Percentiles rank a stretch among this genome's conserved stretches.
These are phyloP conservation scores for Calonectria pauciramosa DNA, from an alignment of 2,329 filamentous ascomycete species.

Conservation along the genomic window DNA sequence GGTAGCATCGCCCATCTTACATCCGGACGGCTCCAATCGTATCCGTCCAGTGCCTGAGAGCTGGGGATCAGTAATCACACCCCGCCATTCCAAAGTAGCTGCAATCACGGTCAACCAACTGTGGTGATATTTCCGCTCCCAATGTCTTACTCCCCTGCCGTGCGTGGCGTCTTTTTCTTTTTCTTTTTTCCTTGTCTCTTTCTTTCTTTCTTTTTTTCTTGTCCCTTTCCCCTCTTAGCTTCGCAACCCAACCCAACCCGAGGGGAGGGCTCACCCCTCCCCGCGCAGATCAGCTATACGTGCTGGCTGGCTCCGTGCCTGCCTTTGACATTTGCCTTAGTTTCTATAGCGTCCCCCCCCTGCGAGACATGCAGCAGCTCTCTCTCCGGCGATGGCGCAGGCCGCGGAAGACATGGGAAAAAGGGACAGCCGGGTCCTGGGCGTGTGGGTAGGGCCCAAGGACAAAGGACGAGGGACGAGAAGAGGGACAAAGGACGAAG, in stretches of 20 bases:
- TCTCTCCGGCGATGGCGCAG: conserved; percentile 19
- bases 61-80: conserved; percentile 14
- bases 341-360: conserved; percentile 31
- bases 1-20: conserved; percentile 7
- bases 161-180: background rate
- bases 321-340: conserved; percentile 15
- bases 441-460: background rate
- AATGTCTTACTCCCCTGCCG: conserved; percentile 1
- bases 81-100: background rate
- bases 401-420: conserved; percentile 3
- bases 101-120: background rate
- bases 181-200: background rate
- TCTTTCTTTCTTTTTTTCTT: conserved; percentile 1
- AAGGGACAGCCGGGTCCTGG: background rate
- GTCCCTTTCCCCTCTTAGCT: background rate
- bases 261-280: conserved; percentile 1
- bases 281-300: background rate
- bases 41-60: conserved; percentile 20
- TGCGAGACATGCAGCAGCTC: conserved; percentile 38
- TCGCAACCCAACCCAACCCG: conserved; percentile 1
- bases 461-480: background rate
- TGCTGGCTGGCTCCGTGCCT: background rate
- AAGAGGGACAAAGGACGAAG: background rate
- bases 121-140: conserved; percentile 1
- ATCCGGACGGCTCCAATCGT: conserved; percentile 11